Conservation (phyloP, 164 flowering plant genomes). For the Protea cynaroides region DNA sequence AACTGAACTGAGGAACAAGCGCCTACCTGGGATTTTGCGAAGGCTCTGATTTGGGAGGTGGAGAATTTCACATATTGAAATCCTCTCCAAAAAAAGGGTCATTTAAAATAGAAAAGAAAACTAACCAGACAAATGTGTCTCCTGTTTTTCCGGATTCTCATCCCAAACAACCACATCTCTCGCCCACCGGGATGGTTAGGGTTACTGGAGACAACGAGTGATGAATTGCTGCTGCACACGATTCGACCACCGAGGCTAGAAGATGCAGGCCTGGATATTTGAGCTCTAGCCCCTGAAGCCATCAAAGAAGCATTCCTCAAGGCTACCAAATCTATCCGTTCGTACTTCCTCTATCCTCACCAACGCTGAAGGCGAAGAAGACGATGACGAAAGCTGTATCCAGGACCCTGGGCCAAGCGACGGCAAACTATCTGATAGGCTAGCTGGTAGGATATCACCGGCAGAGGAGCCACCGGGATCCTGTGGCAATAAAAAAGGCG, state of each 20-base stretch:
- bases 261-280: constrained; percentile 93
- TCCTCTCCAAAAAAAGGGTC: too few species aligned
- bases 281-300: constrained; percentile 75
- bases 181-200: too few species aligned
- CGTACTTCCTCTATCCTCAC: constrained; percentile 27
- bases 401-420: constrained; percentile 31
- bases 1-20: not conserved
- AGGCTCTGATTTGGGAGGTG: constrained; percentile 42
- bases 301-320: constrained; percentile 77
- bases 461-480: constrained; percentile 16
- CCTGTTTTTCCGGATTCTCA: too few species aligned
- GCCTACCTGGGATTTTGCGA: constrained; percentile 65
- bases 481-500: constrained; percentile 36
- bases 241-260: constrained; percentile 73
- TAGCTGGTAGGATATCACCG: constrained; percentile 20
- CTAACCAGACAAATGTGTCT: too few species aligned
- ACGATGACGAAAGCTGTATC: constrained; percentile 22
- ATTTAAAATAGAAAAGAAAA: too few species aligned
- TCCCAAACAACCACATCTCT: too few species aligned
- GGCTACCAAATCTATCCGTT: constrained; percentile 66
- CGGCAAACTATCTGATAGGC: constrained; percentile 23
- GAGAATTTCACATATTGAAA: constrained; percentile 39
- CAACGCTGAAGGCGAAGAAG: constrained; percentile 17
- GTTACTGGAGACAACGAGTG: constrained; percentile 20
- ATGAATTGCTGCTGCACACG: constrained; percentile 22